phyloP scores from a whole-genome alignment of 768 basidiomycete genomes.

The Amyloporia xantha region DNA sequence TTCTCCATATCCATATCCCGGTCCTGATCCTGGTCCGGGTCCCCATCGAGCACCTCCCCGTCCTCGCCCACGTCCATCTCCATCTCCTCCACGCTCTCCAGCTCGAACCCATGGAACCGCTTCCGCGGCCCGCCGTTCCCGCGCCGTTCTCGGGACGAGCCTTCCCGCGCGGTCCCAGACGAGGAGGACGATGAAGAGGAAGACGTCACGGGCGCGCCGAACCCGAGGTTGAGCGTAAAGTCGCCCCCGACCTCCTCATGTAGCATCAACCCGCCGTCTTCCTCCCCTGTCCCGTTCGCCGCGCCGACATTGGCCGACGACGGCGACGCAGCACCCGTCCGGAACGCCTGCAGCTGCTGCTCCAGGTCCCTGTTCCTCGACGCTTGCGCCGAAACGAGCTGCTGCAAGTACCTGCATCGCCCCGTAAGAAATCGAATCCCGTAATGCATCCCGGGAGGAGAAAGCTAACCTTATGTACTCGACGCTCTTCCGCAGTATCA shows the following conservation, averaged over 20 bases:
- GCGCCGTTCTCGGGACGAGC: no score
- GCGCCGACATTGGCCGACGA: neutral
- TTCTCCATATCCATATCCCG: constrained; percentile 9
- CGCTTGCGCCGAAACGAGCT: constrained; percentile 76
- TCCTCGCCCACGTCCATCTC: constrained; percentile 13
- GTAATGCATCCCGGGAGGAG: neutral
- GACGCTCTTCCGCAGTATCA: constrained; percentile 73
- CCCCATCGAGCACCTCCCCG: constrained; percentile 11
- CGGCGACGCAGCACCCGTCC: constrained; percentile 17
- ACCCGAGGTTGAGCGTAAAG: constrained; percentile 9
- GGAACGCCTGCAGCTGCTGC: constrained; percentile 50
- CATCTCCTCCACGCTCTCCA: constrained; percentile 27
- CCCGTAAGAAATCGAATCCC: neutral
- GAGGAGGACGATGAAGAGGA: no score
- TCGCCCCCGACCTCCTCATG: constrained; percentile 21
- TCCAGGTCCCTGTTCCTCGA: constrained; percentile 76
- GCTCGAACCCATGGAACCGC: constrained; percentile 22
- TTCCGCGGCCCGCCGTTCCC: constrained; percentile 15
- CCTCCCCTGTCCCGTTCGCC: constrained; percentile 6
- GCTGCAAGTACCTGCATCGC: constrained; percentile 61
- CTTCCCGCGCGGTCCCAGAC: no score
- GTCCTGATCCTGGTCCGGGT: constrained; percentile 13
- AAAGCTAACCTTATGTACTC: constrained; percentile 37
- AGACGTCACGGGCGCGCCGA: constrained; percentile 3
- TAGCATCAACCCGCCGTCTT: constrained; percentile 21